These are phyloP conservation scores for Neonectria neomacrospora DNA, from an alignment of 2,329 filamentous ascomycete genomes.

Conservation along the genomic window DNA sequence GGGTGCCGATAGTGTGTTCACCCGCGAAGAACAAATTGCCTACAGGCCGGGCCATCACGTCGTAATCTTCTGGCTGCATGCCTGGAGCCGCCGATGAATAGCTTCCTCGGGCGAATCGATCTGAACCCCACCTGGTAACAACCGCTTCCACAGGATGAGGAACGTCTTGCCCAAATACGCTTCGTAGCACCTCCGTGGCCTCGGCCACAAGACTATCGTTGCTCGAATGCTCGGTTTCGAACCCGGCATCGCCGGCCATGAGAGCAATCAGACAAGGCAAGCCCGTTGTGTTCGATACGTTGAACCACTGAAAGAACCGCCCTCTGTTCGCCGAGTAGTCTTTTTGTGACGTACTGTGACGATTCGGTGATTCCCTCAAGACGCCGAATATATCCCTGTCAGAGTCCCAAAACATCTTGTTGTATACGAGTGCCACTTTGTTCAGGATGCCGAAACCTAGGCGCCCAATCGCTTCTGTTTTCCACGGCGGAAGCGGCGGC, in stretches of 20 bases:
- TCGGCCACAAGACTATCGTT: slow-evolving; percentile 83
- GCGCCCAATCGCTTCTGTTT: slow-evolving; percentile 80
- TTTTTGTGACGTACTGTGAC: slow-evolving; percentile 77
- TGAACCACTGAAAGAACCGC: slow-evolving; percentile 99
- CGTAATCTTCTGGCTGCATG: slow-evolving; percentile 89
- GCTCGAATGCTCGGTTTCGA: slow-evolving; percentile 81
- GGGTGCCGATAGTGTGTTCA: slow-evolving; percentile 94
- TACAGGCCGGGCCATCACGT: slow-evolving; percentile 84
- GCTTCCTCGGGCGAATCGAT: slow-evolving; percentile 90
- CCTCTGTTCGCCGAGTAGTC: slow-evolving; percentile 84
- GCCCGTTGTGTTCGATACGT: slow-evolving; percentile 89
- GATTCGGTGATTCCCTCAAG: slow-evolving; percentile 76
- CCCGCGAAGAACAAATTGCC: slow-evolving; percentile 95
- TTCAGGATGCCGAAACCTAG: slow-evolving; percentile 95
- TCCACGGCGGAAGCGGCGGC: slow-evolving; percentile 91
- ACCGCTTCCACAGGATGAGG: slow-evolving; percentile 86
- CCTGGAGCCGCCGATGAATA: slow-evolving; percentile 93
- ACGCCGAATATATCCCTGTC: slow-evolving; percentile 94
- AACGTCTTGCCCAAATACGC: slow-evolving; percentile 77
- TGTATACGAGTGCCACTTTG: slow-evolving; percentile 92
- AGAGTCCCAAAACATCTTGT: slow-evolving; percentile 90
- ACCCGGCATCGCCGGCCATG: slow-evolving; percentile 95
- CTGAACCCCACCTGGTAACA: slow-evolving; percentile 91
- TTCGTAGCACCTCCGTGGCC: slow-evolving; percentile 80
- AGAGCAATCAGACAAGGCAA: slow-evolving; percentile 88